Conservation (phyloP, 345 rosid genomes). For the Salix dunnii region DNA sequence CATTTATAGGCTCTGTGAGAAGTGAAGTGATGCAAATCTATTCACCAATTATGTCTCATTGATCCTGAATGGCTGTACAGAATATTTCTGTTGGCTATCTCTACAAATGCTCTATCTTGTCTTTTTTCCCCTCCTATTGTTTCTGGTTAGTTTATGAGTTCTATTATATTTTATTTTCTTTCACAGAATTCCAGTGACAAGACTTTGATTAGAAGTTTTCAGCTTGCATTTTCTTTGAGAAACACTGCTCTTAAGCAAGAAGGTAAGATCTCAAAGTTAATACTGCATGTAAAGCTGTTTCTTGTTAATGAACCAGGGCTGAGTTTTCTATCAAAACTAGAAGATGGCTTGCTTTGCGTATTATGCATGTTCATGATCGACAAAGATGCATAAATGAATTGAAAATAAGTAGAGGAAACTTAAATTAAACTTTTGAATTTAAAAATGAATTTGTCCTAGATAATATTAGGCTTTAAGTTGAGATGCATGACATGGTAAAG, state of each 20-base stretch:
- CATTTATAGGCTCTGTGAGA: background rate
- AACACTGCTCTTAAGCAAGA: conserved; percentile 65
- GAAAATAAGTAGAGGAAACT: background rate
- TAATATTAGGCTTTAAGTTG: background rate
- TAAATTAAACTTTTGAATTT: background rate
- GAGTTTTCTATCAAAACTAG: background rate
- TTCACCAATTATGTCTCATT: background rate
- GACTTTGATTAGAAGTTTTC: conserved; percentile 75
- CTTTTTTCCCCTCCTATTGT: background rate
- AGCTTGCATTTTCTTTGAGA: conserved; percentile 86
- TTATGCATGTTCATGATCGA: background rate
- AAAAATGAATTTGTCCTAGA: background rate
- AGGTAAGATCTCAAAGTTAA: conserved; percentile 47
- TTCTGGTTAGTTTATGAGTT: conserved; percentile 7
- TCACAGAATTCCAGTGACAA: conserved; percentile 84
- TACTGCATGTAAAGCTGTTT: background rate
- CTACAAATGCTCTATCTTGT: background rate
- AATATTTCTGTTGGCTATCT: background rate
- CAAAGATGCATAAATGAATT: background rate
- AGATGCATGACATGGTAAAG: background rate
- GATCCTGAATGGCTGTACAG: background rate
- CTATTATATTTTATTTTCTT: conserved; percentile 6
- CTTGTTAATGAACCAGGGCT: background rate
- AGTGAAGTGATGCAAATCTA: background rate
- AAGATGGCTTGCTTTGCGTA: background rate